Evolutionary conservation across 2,329 filamentous ascomycete genomes (phyloP).

Genomic region (Aspergillus ochraceoroseus): DNA sequence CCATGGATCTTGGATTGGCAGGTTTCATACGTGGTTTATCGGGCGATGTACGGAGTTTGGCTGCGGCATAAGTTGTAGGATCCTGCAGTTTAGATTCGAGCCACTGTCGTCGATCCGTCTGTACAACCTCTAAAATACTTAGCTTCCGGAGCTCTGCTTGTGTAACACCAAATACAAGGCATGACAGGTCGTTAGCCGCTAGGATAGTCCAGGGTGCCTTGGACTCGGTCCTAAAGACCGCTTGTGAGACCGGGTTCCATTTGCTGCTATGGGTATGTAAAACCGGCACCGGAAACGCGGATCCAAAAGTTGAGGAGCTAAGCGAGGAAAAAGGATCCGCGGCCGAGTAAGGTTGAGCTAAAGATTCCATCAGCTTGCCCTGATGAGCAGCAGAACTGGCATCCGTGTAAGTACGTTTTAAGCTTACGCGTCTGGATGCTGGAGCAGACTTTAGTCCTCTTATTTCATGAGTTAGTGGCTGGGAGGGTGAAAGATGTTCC

Average conservation of each 20-base stretch:
- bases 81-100: constrained; percentile 76
- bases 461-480: constrained; percentile 29
- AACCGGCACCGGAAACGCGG: constrained; percentile 46
- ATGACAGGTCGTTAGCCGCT: constrained; percentile 92
- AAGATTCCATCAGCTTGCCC: constrained; percentile 75
- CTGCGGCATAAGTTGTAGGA: constrained; percentile 50
- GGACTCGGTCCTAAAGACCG: constrained; percentile 94
- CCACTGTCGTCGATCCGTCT: constrained; percentile 83
- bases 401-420: constrained; percentile 88
- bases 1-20: constrained; percentile 40
- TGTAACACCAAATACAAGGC: constrained; percentile 98
- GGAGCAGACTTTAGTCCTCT: constrained; percentile 44
- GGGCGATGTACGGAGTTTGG: constrained; percentile 28
- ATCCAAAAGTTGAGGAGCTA: constrained; percentile 33
- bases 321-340: constrained; percentile 44
- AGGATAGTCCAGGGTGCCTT: constrained; percentile 91
- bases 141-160: constrained; percentile 89
- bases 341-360: constrained; percentile 73
- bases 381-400: constrained; percentile 68
- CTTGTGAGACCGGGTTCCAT: constrained; percentile 86
- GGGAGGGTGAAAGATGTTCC: constrained; percentile 28
- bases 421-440: constrained; percentile 57
- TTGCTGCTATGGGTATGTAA: constrained; percentile 86
- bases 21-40: constrained; percentile 39
- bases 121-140: constrained; percentile 91